A percentile compares a stretch with the other conserved stretches of the same genome.
phyloP scores from a whole-genome alignment of 2,329 filamentous ascomycete genomes.

The Fusarium proliferatum region DNA sequence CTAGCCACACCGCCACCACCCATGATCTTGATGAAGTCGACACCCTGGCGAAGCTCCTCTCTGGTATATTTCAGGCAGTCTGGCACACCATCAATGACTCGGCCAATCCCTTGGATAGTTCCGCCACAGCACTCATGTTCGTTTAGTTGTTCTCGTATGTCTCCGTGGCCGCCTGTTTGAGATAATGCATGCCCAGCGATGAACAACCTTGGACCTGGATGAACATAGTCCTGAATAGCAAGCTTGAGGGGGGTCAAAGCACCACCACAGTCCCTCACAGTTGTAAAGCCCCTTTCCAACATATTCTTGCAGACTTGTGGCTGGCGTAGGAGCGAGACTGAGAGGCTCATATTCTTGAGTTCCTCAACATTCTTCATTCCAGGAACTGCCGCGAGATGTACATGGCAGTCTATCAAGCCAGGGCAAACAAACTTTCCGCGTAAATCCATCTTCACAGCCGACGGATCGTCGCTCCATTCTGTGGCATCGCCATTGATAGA shows the following conservation, averaged over 20 bases:
- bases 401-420: not conserved
- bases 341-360: not conserved
- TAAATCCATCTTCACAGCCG: not conserved
- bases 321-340: not conserved
- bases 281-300: not conserved
- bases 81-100: not conserved
- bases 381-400: not conserved
- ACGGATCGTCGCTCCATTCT: not conserved
- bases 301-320: not conserved
- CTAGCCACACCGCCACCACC: not conserved
- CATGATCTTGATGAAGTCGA: not conserved
- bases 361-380: not conserved
- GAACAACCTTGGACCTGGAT: not conserved
- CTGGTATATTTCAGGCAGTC: not conserved
- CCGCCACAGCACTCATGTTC: not conserved
- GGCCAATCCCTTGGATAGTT: not conserved
- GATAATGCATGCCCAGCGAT: not conserved
- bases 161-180: not conserved
- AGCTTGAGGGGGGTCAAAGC: not conserved
- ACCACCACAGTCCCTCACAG: not conserved
- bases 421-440: not conserved
- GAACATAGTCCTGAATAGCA: not conserved
- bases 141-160: not conserved
- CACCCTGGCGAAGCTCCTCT: not conserved
- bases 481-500: not conserved